Conservation (phyloP, 345 rosid genomes). For the Stellera chamaejasme region DNA sequence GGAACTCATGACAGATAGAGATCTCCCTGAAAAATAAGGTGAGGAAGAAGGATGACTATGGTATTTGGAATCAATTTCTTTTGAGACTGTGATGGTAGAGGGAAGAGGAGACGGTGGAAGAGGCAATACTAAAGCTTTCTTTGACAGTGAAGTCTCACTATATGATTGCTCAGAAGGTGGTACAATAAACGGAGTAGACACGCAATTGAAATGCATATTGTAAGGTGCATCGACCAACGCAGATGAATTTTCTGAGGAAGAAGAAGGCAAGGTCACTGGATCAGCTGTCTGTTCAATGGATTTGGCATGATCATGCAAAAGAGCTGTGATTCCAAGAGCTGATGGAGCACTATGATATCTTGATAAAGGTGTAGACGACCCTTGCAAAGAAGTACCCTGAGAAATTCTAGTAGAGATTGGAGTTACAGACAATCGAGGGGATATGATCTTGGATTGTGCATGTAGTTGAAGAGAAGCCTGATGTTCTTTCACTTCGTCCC, state of each 20-base stretch:
- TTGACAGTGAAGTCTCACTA: slow-evolving; percentile 6
- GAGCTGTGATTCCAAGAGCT: slow-evolving; percentile 64
- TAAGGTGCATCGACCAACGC: slow-evolving; percentile 17
- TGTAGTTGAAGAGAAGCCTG: slow-evolving; percentile 41
- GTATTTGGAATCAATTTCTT: slow-evolving; percentile 3
- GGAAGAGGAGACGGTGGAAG: slow-evolving; percentile 12
- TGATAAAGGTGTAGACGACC: slow-evolving; percentile 34
- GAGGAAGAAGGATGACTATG: slow-evolving; percentile 15
- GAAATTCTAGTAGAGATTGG: slow-evolving; percentile 36
- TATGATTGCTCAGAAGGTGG: slow-evolving; percentile 15
- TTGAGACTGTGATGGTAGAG: slow-evolving; percentile 6
- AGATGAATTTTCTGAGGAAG: slow-evolving; percentile 24
- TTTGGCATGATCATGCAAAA: slow-evolving; percentile 57
- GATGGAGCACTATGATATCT: slow-evolving; percentile 51
- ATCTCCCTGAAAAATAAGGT: slow-evolving; percentile 5
- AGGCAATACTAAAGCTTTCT: background rate
- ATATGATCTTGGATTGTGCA: slow-evolving; percentile 46
- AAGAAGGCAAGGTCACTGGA: slow-evolving; percentile 20
- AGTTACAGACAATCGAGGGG: slow-evolving; percentile 38
- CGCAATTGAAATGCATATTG: slow-evolving; percentile 13
- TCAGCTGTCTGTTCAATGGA: slow-evolving; percentile 33
- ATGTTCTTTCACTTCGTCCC: slow-evolving; percentile 37
- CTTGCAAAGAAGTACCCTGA: slow-evolving; percentile 29
- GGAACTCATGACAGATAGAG: slow-evolving; percentile 8
- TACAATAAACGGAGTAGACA: slow-evolving; percentile 10